phyloP scores from a whole-genome alignment of 306 rosid genomes.

The Carpinus fangiana region DNA sequence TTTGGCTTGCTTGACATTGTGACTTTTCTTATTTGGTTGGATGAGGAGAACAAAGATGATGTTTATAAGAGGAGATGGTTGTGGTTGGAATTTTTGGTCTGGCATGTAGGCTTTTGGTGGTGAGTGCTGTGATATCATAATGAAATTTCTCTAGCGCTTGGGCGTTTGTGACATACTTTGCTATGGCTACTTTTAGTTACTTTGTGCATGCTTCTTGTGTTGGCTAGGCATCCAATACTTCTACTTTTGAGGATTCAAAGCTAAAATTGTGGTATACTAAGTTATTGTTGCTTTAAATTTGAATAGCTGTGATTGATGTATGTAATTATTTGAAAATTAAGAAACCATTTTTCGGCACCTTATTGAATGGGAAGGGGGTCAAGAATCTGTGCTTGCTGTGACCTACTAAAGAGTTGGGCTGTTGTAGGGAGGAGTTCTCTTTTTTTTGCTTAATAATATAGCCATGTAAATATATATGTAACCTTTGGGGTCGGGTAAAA shows the following conservation, averaged over 20 bases:
- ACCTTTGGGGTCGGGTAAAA: neutral
- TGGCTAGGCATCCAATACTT: neutral
- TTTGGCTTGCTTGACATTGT: neutral
- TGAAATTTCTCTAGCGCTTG: neutral
- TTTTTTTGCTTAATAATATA: neutral
- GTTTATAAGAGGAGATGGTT: neutral
- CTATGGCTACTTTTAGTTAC: neutral
- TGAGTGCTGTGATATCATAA: neutral
- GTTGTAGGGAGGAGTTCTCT: neutral
- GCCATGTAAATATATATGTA: neutral
- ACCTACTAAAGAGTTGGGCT: neutral
- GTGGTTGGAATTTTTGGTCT: neutral
- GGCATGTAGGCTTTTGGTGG: no score
- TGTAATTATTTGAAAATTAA: neutral
- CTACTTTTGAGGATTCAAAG: neutral
- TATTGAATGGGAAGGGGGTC: neutral
- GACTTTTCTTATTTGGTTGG: neutral
- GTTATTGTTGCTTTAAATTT: neutral
- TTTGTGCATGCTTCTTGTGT: neutral
- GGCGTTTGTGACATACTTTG: neutral
- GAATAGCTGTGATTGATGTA: neutral
- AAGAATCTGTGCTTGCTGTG: constrained; percentile 4
- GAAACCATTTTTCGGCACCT: constrained; percentile 13
- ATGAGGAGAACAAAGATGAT: no score
- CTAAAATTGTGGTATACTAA: neutral